These are phyloP conservation scores for Combretum micranthum DNA, from an alignment of 345 rosid species.

Conservation along the genomic window DNA sequence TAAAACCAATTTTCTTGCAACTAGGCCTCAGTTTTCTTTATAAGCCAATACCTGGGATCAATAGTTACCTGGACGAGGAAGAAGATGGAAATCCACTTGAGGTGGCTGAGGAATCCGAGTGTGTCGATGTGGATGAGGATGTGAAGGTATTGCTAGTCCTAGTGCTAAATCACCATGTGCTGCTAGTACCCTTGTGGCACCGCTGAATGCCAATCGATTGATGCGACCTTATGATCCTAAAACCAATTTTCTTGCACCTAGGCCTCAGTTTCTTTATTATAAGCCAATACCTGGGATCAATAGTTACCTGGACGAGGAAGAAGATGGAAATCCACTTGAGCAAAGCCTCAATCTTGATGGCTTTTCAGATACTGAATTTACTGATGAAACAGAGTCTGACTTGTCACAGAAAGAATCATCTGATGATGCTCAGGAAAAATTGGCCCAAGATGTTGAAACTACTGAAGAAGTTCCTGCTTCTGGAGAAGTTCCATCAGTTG, in stretches of 20 bases:
- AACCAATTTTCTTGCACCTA: no score
- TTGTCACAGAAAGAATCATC: constrained; percentile 31
- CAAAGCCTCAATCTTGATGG: constrained; percentile 42
- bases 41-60: constrained; percentile 55
- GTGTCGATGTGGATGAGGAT: no score
- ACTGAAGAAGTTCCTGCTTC: constrained; percentile 27
- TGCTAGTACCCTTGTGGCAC: no score
- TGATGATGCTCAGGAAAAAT: constrained; percentile 23
- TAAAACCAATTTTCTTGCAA: constrained; percentile 48
- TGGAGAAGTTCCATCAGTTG: constrained; percentile 15
- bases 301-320: constrained; percentile 24
- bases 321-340: constrained; percentile 37
- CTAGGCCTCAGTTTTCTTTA: constrained; percentile 60
- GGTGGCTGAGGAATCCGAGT: no score
- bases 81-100: no score
- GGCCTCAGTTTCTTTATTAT: no score
- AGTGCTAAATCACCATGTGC: no score
- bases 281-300: no score
- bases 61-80: no score
- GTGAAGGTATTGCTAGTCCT: no score
- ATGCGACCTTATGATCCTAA: no score
- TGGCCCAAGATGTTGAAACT: constrained; percentile 20
- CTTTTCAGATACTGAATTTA: constrained; percentile 39
- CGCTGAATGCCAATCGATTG: no score
- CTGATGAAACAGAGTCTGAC: constrained; percentile 41